These are phyloP conservation scores for Neurospora sp. DNA, from an alignment of 2,329 filamentous ascomycete species.

Conservation along the genomic window DNA sequence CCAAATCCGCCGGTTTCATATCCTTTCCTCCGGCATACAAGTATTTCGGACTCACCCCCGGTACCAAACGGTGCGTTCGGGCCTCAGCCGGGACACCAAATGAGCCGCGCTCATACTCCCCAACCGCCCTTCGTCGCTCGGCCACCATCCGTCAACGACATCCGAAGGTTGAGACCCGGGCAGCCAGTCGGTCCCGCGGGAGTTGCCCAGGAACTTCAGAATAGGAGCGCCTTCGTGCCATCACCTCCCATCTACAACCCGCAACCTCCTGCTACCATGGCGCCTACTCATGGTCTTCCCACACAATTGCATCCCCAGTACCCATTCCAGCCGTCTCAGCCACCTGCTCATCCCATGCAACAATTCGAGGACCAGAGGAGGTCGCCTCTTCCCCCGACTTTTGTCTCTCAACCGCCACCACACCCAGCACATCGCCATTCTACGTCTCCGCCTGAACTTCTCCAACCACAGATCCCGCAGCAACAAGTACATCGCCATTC, in stretches of 20 bases:
- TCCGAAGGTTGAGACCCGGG: slow-evolving; percentile 63
- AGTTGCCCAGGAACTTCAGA: slow-evolving; percentile 36
- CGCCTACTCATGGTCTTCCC: slow-evolving; percentile 29
- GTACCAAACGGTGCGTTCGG: slow-evolving; percentile 69
- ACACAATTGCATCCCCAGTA: slow-evolving; percentile 31
- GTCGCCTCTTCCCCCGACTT: slow-evolving; percentile 60
- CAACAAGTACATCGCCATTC: slow-evolving; percentile 33
- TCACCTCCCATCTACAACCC: slow-evolving; percentile 80
- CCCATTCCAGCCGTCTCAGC: slow-evolving; percentile 25
- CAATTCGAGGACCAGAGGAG: slow-evolving; percentile 69
- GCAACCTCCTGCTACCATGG: slow-evolving; percentile 37
- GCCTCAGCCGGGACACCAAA: slow-evolving; percentile 39
- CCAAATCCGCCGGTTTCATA: slow-evolving; percentile 61
- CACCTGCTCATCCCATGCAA: slow-evolving; percentile 43
- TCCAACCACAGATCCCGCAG: neutral
- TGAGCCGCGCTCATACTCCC: slow-evolving; percentile 67
- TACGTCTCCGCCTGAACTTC: neutral
- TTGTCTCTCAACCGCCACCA: slow-evolving; percentile 47
- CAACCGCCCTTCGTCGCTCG: slow-evolving; percentile 68
- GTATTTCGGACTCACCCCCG: slow-evolving; percentile 80
- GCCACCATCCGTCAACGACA: slow-evolving; percentile 70
- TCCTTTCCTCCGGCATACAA: slow-evolving; percentile 70
- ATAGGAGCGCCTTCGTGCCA: slow-evolving; percentile 58
- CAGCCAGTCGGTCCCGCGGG: slow-evolving; percentile 52
- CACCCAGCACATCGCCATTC: slow-evolving; percentile 40